Percentiles rank a stretch among this genome's conserved stretches.
Evolutionary conservation across 495 filamentous ascomycete genomes (phyloP).

Genomic region (Lichina pygmaea): DNA sequence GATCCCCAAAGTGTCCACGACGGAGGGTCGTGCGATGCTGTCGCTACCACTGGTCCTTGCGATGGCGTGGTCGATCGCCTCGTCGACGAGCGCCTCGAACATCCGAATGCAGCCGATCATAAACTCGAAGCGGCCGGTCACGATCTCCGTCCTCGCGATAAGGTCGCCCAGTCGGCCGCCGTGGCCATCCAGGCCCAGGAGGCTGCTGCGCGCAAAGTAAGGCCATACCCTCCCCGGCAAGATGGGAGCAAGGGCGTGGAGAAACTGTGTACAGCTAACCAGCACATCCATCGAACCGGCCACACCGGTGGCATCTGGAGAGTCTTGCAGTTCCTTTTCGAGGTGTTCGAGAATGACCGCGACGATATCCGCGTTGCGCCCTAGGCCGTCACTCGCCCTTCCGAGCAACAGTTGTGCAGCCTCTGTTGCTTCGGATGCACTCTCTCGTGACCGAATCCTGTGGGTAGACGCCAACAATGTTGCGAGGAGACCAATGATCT

Average conservation of each 20-base stretch:
- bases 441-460: slow-evolving; percentile 9
- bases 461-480: slow-evolving; percentile 21
- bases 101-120: slow-evolving; percentile 41
- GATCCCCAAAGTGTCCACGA: slow-evolving; percentile 28
- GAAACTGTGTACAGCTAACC: slow-evolving; percentile 52
- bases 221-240: slow-evolving; percentile 69
- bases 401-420: slow-evolving; percentile 26
- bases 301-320: slow-evolving; percentile 22
- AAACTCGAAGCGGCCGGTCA: slow-evolving; percentile 49
- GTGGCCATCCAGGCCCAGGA: slow-evolving; percentile 45
- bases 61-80: slow-evolving; percentile 44
- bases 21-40: slow-evolving; percentile 21
- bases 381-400: slow-evolving; percentile 45
- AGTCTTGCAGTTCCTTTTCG: slow-evolving; percentile 42
- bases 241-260: slow-evolving; percentile 38
- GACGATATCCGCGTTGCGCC: slow-evolving; percentile 49
- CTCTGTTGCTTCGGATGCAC: slow-evolving; percentile 17
- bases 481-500: slow-evolving; percentile 35
- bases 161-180: slow-evolving; percentile 49
- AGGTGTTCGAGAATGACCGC: slow-evolving; percentile 61
- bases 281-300: slow-evolving; percentile 30
- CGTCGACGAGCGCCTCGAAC: slow-evolving; percentile 49
- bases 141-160: slow-evolving; percentile 47
- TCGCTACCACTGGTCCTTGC: slow-evolving; percentile 33
- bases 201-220: slow-evolving; percentile 48